Evolutionary conservation across 2,329 filamentous ascomycete genomes (phyloP), one percentile per base, ranked within the genome.

Genomic region (Thermothelomyces thermophilus): DNA sequence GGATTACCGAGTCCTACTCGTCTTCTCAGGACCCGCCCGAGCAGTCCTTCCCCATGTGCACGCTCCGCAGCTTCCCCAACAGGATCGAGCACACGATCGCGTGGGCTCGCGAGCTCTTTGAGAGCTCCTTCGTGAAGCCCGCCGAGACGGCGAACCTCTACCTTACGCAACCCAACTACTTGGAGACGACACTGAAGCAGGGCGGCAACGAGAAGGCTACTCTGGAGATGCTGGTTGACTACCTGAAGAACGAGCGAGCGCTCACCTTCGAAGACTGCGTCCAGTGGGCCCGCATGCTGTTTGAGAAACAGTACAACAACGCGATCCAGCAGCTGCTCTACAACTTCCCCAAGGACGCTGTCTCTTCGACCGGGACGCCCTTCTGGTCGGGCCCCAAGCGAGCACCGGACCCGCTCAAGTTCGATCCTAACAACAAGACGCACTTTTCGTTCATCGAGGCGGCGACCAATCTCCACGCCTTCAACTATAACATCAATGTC

Each of bases 351-450:
- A 95, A 94, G 70, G 91, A 97, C 65, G 86, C 90, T 0, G 82
- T 79, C 48, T 95, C 93, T 1, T 94, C 90, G 2, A 86, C 80
- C 33, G 93, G 93, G 28, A 87, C 90, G 56, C 86, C 82, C 1
- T 98, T 98, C 78, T 98, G 93, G 93, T 97, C 93, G 26, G 91
- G 93, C 10, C 93, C 93, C 42, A 98, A 98, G 80, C 89, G 93
- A 63, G 93, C 93, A 11, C 93, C 93, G 5, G 89, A 94, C 56
- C 79, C 91, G 56, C 76, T 97, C 64, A 90, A 87, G 67, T 98
- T 98, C 59, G 87, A 96, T 61, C 70, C 84, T 41, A 79, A 83
- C 53, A 93, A 96, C 69, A 75, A 83, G 10, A 93, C 89, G 19
- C 93, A 98, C 70, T 84, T 91, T 64, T 82, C 80, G 33, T 98